Evolutionary conservation across 2,329 filamentous ascomycete genomes (phyloP), one percentile per base, ranked within the genome.

Genomic region (Metarhizium anisopliae): DNA sequence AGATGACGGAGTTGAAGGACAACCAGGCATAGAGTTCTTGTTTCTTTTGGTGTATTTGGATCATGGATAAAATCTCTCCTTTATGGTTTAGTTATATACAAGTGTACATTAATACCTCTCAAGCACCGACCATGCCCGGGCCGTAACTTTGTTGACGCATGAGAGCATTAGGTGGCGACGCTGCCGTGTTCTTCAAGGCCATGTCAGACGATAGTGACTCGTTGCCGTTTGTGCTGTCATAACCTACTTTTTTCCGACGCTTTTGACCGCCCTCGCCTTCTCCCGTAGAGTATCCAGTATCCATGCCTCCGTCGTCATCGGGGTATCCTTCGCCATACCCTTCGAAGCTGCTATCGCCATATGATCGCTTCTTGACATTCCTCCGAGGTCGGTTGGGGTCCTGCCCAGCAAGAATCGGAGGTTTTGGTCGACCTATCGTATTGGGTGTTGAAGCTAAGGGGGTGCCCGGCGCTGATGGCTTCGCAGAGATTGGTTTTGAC

Each of bases 261-360:
- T 86, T 86, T 62, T 79, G 74, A 61, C 75, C 77, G 62, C 86
- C 83, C 62, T 88, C 86, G 62, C 84, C 83, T 61, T 88, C 87
- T 56, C 84, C 86, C 25, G 86, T 89, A 25, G 85, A 89, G 64
- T 90, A 86, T n/a, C 81, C 83, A 16, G 73, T 75, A 13, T 80
- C 84, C 55, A 68, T 65, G 49, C 77, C 82, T 8, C 67, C 69
- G 59, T 87, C 86, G 60, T 89, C 86, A 59, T 90, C 87, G 10
- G 79, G 79, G 61, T 78, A 90, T 38, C 85, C 84, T 61, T 90
- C 86, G 49, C 82, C 81, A 64, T 91, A 91, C 47, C 88, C 87
- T 63, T 87, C 84, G 65, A 82, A 92, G 63, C 85, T 89, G 62
- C 78, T 81, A 60, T 92, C 88, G 43, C 85, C 84, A 66, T 91